phyloP scores from a whole-genome alignment of 2,329 filamentous ascomycete genomes.

The Colletotrichum sidae region DNA sequence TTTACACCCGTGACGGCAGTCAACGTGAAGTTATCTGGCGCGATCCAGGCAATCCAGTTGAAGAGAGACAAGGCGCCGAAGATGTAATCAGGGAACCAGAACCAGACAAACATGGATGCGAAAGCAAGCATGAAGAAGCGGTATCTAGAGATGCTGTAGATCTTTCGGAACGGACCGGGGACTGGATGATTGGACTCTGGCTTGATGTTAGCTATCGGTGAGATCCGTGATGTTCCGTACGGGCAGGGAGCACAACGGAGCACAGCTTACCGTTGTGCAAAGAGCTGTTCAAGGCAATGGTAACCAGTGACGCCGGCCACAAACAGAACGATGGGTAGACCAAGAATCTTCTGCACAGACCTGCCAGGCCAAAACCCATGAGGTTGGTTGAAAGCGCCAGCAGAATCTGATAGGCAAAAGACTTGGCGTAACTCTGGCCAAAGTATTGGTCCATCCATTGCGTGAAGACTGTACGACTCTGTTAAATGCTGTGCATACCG shows the following conservation, averaged over 20 bases:
- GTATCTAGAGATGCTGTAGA: conserved; percentile 51
- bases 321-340: conserved; percentile 62
- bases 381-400: conserved; percentile 61
- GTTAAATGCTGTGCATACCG: conserved; percentile 36
- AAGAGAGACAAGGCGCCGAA: conserved; percentile 59
- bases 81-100: conserved; percentile 63
- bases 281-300: conserved; percentile 56
- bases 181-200: conserved; percentile 41
- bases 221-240: too few relatives aligned
- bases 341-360: conserved; percentile 57
- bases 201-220: too few relatives aligned
- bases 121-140: conserved; percentile 58
- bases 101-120: conserved; percentile 60
- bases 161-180: conserved; percentile 45
- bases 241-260: conserved; percentile 32
- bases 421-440: conserved; percentile 55
- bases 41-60: conserved; percentile 64
- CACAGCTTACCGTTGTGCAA: conserved; percentile 50
- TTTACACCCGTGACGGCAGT: conserved; percentile 49
- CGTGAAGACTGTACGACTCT: conserved; percentile 54
- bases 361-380: conserved; percentile 64
- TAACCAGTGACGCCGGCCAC: conserved; percentile 62
- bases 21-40: conserved; percentile 51
- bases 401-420: conserved; percentile 58
- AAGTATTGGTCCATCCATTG: conserved; percentile 58